A percentile compares a stretch with the other conserved stretches of the same genome.
Evolutionary conservation across 2,329 filamentous ascomycete genomes (phyloP).

Genomic region (Claviceps africana): DNA sequence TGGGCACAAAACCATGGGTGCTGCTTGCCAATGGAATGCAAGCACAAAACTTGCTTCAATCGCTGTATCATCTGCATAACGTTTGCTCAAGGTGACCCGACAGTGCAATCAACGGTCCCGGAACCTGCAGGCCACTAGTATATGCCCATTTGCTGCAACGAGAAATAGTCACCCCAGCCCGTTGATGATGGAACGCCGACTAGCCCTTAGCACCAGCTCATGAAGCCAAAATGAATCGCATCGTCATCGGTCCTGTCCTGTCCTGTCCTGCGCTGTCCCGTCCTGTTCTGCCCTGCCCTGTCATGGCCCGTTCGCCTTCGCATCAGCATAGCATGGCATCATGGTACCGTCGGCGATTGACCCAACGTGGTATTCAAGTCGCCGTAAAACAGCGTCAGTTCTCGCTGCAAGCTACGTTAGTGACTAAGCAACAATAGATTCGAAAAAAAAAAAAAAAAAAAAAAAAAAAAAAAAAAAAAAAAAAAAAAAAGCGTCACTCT

Average conservation of each 20-base stretch:
- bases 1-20: background rate
- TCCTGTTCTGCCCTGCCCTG: too few relatives aligned
- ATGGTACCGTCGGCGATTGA: conserved; percentile 18
- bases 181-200: conserved; percentile 19
- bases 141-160: conserved; percentile 16
- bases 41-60: conserved; percentile 2
- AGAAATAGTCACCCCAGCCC: conserved; percentile 16
- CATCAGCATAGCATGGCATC: conserved; percentile 7
- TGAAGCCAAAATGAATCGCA: conserved; percentile 8
- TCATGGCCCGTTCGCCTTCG: background rate
- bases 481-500: conserved; percentile 6
- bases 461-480: background rate
- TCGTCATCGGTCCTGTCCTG: conserved; percentile 4
- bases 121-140: conserved; percentile 15
- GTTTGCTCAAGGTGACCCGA: conserved; percentile 12
- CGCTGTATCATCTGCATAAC: conserved; percentile 6
- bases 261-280: too few relatives aligned
- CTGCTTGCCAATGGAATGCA: background rate
- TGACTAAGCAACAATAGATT: background rate
- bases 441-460: too few relatives aligned
- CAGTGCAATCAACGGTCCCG: conserved; percentile 13
- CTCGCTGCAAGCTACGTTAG: conserved; percentile 29
- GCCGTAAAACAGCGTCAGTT: conserved; percentile 46
- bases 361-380: conserved; percentile 40
- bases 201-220: conserved; percentile 9